Evolutionary conservation across 164 flowering plant genomes (phyloP).

Genomic region (Umbellularia californica): DNA sequence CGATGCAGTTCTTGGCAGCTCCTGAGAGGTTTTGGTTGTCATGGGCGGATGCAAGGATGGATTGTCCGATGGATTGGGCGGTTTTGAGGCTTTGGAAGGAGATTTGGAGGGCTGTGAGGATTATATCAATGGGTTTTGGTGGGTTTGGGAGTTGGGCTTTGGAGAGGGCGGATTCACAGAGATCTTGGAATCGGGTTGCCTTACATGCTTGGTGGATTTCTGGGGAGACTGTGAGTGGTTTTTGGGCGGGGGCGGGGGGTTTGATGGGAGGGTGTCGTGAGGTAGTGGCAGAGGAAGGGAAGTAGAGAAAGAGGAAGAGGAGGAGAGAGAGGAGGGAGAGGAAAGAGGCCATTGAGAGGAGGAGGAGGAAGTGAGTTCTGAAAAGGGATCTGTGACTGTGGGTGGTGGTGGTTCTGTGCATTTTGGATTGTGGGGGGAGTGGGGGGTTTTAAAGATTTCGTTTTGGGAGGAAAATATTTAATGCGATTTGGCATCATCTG

Average conservation of each 20-base stretch:
- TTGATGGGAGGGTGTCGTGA: neutral
- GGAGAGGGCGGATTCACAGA: conserved; percentile 40
- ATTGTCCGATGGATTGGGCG: conserved; percentile 43
- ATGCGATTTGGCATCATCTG: neutral
- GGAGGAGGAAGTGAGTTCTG: conserved; percentile 13
- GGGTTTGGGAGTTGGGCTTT: conserved; percentile 27
- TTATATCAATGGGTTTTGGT: conserved; percentile 33
- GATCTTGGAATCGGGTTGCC: conserved; percentile 53
- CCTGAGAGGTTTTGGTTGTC: conserved; percentile 45
- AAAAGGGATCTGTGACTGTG: neutral
- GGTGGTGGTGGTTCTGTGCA: conserved; percentile 1
- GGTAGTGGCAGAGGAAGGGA: conserved; percentile 3
- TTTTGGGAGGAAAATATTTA: neutral
- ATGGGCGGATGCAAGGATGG: conserved; percentile 40
- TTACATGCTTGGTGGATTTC: conserved; percentile 54
- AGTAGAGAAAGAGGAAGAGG: conserved; percentile 23
- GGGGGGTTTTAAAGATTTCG: neutral
- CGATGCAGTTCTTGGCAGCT: conserved; percentile 58
- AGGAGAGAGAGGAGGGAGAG: conserved; percentile 24
- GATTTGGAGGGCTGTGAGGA: conserved; percentile 38
- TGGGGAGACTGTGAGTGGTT: neutral
- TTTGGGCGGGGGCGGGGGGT: neutral
- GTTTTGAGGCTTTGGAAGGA: conserved; percentile 43
- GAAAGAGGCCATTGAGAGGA: conserved; percentile 31
- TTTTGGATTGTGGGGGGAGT: neutral